Percentiles rank a stretch among this genome's conserved stretches.
phyloP scores from a whole-genome alignment of 768 basidiomycete species.

The Naematelia aurantialba region DNA sequence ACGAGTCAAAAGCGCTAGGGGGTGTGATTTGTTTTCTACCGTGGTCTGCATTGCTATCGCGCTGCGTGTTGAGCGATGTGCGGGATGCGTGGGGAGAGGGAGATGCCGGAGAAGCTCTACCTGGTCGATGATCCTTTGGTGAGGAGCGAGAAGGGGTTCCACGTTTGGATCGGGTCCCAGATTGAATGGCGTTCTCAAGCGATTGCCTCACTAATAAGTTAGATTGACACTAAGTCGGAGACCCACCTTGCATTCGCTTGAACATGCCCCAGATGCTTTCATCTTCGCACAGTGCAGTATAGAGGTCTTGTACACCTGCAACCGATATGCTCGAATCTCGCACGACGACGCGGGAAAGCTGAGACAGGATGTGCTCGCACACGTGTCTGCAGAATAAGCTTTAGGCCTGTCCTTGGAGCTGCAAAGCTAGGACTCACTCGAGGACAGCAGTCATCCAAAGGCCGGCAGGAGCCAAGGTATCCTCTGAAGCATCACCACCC shows the following conservation, averaged over 20 bases:
- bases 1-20: not conserved
- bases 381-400: constrained; percentile 37
- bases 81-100: constrained; percentile 19
- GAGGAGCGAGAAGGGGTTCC: constrained; percentile 9
- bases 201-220: constrained; percentile 24
- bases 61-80: constrained; percentile 5
- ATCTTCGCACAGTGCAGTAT: constrained; percentile 85
- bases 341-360: constrained; percentile 76
- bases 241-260: constrained; percentile 76
- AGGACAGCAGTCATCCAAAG: constrained; percentile 87
- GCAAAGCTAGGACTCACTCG: constrained; percentile 61
- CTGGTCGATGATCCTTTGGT: not conserved
- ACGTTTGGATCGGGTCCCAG: constrained; percentile 15
- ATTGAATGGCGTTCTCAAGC: constrained; percentile 26
- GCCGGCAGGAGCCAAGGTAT: constrained; percentile 72
- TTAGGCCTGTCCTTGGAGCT: constrained; percentile 5
- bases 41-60: constrained; percentile 2
- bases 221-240: not conserved
- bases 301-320: constrained; percentile 76
- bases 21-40: too few species aligned
- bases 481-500: constrained; percentile 57
- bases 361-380: constrained; percentile 73
- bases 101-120: not conserved
- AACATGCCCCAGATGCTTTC: constrained; percentile 78
- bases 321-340: constrained; percentile 75